Percentiles rank a stretch among this genome's conserved stretches.
These are phyloP conservation scores for Bonia amplexicaulis DNA, from an alignment of 176 grass and related monocot genomes.

Conservation along the genomic window DNA sequence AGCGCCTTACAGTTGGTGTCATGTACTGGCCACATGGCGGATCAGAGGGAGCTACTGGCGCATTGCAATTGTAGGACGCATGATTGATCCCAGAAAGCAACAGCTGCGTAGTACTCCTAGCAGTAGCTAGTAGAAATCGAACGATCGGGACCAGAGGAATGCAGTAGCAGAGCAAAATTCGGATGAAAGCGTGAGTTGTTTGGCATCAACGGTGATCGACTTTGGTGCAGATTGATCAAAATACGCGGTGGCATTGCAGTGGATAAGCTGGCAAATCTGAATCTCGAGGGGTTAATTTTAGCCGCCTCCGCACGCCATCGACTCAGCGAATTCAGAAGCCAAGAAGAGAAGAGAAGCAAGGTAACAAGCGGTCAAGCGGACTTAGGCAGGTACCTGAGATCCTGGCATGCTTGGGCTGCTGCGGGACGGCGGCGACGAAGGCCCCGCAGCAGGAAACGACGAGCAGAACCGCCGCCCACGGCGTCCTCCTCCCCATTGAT, in stretches of 20 bases:
- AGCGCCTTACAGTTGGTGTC: not conserved
- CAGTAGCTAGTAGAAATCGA: not conserved
- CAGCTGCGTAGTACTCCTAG: not conserved
- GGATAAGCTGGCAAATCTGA: constrained; percentile 13
- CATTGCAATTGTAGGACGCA: not conserved
- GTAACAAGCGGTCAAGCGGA: too few species aligned
- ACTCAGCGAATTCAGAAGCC: not conserved
- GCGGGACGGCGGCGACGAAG: constrained; percentile 16
- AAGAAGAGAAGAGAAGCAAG: not conserved
- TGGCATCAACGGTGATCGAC: not conserved
- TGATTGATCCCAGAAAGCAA: not conserved
- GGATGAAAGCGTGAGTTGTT: not conserved
- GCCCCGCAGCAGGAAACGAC: not conserved
- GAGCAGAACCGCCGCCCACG: constrained; percentile 15
- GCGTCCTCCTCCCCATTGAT: constrained; percentile 31
- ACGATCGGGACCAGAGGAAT: not conserved
- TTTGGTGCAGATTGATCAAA: not conserved
- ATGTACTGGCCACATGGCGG: constrained; percentile 26
- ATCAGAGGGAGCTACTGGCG: not conserved
- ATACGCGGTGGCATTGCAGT: not conserved
- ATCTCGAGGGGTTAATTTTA: not conserved
- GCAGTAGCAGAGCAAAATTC: not conserved
- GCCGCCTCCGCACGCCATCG: not conserved
- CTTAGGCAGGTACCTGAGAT: constrained; percentile 37
- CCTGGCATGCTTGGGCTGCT: not conserved